A percentile compares a stretch with the other conserved stretches of the same genome.
phyloP scores from a whole-genome alignment of 352 stramenopile species.

The Chrysophaeum taylorii region DNA sequence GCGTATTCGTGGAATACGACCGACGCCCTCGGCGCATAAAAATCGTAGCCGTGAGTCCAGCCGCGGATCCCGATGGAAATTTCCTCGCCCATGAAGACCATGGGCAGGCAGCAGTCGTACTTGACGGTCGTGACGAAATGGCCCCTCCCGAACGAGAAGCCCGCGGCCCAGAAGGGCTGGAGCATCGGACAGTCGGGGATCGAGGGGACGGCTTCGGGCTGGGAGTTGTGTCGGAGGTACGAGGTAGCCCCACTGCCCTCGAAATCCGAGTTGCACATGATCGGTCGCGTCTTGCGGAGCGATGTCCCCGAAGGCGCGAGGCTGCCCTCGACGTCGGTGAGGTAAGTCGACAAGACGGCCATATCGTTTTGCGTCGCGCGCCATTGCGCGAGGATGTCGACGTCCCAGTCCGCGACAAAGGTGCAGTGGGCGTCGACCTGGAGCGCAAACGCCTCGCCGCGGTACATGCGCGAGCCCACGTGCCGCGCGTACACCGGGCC shows the following conservation, averaged over 20 bases:
- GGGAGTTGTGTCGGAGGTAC: conserved; percentile 19
- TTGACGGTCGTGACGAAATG: conserved; percentile 24
- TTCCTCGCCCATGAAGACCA: conserved; percentile 34
- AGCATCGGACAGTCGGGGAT: conserved; percentile 17
- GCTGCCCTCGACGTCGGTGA: conserved; percentile 23
- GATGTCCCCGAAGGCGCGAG: conserved; percentile 9
- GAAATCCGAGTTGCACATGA: conserved; percentile 30
- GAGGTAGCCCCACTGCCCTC: conserved; percentile 10
- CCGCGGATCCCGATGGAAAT: conserved; percentile 26
- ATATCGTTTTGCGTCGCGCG: conserved; percentile 23
- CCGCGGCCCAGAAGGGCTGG: conserved; percentile 32
- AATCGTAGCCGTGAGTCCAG: conserved; percentile 32
- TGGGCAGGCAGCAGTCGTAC: conserved; percentile 30
- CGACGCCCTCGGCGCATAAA: conserved; percentile 20
- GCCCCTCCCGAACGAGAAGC: conserved; percentile 24
- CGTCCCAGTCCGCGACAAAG: conserved; percentile 29
- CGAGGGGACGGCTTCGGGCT: conserved; percentile 17
- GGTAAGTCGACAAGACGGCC: conserved; percentile 26
- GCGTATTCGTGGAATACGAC: conserved; percentile 32
- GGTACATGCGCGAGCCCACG: conserved; percentile 26
- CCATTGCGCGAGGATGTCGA: conserved; percentile 26
- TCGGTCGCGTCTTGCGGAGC: conserved; percentile 19
- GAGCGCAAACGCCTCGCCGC: conserved; percentile 29
- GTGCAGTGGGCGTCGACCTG: conserved; percentile 34
- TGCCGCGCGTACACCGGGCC: conserved; percentile 26